These are phyloP conservation scores for Fomitiporia mediterranea DNA, from an alignment of 1,284 basidiomycete species.

Conservation along the genomic window DNA sequence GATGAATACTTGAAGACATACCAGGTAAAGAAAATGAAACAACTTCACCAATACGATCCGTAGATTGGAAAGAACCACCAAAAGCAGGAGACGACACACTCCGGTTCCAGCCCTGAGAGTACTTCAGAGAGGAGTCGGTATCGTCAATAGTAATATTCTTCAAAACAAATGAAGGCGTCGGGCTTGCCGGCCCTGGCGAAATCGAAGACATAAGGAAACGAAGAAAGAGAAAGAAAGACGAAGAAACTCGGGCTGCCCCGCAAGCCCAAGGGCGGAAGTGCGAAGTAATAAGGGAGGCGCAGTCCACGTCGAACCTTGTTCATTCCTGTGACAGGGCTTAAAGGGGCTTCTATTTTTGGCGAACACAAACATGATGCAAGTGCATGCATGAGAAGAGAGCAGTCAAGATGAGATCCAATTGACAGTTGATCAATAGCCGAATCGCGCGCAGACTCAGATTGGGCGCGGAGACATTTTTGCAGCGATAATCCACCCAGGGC, in stretches of 20 bases:
- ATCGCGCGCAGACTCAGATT: background rate
- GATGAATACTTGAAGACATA: no score
- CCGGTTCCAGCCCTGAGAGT: slow-evolving; percentile 19
- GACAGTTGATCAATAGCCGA: slow-evolving; percentile 8
- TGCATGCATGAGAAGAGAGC: background rate
- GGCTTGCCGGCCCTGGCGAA: background rate
- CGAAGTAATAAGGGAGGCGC: slow-evolving; percentile 10
- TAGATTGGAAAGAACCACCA: slow-evolving; percentile 13
- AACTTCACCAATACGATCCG: slow-evolving; percentile 5
- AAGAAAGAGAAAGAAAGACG: slow-evolving; percentile 1
- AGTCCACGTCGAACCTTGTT: slow-evolving; percentile 1
- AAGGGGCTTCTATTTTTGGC: slow-evolving; percentile 10
- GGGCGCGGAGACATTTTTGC: slow-evolving; percentile 6
- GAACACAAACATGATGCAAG: background rate
- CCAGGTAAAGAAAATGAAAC: slow-evolving; percentile 15
- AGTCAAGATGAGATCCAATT: background rate
- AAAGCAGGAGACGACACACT: slow-evolving; percentile 10
- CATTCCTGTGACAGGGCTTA: slow-evolving; percentile 7
- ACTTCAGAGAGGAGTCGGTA: slow-evolving; percentile 19
- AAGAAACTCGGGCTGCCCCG: slow-evolving; percentile 18
- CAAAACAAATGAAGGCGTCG: slow-evolving; percentile 14
- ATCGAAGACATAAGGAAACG: slow-evolving; percentile 5
- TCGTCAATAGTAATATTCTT: slow-evolving; percentile 20
- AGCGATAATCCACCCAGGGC: background rate
- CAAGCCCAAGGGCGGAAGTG: slow-evolving; percentile 17